These are phyloP conservation scores for Rhipidocladum racemiflorum DNA, from an alignment of 176 grass and related monocot species.

Conservation along the genomic window DNA sequence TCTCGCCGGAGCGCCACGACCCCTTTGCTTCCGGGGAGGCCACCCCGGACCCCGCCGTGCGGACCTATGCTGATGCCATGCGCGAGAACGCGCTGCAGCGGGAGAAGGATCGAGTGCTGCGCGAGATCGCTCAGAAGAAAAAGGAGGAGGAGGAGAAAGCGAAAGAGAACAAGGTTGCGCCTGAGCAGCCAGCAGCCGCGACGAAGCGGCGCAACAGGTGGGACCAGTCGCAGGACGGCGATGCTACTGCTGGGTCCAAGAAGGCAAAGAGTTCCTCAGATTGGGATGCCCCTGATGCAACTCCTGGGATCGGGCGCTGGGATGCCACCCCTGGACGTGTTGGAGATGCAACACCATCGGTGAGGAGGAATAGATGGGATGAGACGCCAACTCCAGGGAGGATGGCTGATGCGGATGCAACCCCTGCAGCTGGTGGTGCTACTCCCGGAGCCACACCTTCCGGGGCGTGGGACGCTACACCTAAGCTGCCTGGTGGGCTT, in stretches of 20 bases:
- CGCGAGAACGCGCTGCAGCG: constrained; percentile 58
- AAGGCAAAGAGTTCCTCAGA: constrained; percentile 71
- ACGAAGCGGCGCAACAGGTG: constrained; percentile 84
- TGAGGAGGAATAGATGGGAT: constrained; percentile 92
- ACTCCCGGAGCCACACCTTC: constrained; percentile 80
- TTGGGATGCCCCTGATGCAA: constrained; percentile 92
- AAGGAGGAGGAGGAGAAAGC: constrained; percentile 77
- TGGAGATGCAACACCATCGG: constrained; percentile 69
- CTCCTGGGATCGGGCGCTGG: constrained; percentile 79
- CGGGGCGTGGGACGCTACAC: constrained; percentile 92
- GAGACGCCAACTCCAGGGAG: constrained; percentile 94
- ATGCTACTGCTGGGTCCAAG: constrained; percentile 45
- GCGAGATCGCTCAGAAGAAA: constrained; percentile 77
- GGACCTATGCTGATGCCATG: constrained; percentile 87
- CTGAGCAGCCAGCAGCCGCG: constrained; percentile 35
- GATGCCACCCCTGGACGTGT: constrained; percentile 75
- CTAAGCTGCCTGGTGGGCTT: constrained; percentile 73
- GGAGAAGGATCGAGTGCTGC: constrained; percentile 74
- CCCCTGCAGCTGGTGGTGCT: constrained; percentile 63
- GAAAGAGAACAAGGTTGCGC: constrained; percentile 53
- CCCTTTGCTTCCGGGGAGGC: constrained; percentile 76
- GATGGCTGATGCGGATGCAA: constrained; percentile 84
- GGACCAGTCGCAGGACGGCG: constrained; percentile 85
- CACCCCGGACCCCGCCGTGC: constrained; percentile 76
- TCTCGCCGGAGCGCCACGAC: constrained; percentile 85